Conservation (phyloP, 768 basidiomycete genomes). For the Rhizopogon roseolus region DNA sequence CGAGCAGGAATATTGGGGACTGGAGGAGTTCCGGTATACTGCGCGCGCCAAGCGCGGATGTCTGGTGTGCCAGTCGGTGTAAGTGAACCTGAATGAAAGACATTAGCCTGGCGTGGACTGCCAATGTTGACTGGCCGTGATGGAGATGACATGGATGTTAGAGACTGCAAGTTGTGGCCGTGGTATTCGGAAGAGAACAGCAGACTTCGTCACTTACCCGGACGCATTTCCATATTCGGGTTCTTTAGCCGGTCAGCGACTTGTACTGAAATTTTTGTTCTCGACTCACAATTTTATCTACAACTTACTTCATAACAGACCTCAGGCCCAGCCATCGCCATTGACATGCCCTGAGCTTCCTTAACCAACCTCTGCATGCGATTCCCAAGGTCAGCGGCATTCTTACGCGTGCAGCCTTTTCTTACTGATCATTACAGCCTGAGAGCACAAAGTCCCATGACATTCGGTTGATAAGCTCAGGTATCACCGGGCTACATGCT, state of each 20-base stretch:
- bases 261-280: no score
- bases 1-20: slow-evolving; percentile 49
- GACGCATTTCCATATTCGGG: not conserved
- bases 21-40: slow-evolving; percentile 55
- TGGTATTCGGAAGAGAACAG: not conserved
- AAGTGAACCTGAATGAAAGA: slow-evolving; percentile 11
- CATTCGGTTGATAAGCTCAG: no score
- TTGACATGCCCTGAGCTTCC: no score
- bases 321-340: no score
- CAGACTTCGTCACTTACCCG: not conserved
- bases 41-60: slow-evolving; percentile 58
- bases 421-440: no score
- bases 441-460: no score
- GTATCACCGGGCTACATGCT: not conserved
- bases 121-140: slow-evolving; percentile 53
- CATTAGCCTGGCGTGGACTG: slow-evolving; percentile 18
- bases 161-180: not conserved
- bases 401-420: no score
- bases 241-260: no score
- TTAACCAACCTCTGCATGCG: no score
- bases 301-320: no score
- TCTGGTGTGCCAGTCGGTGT: slow-evolving; percentile 59
- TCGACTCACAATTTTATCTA: no score
- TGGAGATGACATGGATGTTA: slow-evolving; percentile 42
- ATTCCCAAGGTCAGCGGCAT: no score